Evolutionary conservation across 257 asterid genomes (phyloP).

Genomic region (Cordia subcordata): DNA sequence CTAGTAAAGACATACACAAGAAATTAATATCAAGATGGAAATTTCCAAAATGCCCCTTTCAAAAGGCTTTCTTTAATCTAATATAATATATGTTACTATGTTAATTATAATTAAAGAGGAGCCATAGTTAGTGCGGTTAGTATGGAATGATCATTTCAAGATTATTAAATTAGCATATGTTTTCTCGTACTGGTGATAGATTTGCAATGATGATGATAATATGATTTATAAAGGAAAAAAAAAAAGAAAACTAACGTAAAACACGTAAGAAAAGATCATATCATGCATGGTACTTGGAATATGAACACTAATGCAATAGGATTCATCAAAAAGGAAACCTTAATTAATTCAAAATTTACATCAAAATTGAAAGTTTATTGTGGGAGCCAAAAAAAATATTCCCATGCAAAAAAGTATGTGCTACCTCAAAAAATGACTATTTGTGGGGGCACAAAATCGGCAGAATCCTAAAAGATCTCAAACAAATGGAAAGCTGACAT

Average conservation of each 20-base stretch:
- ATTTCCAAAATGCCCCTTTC: conserved; percentile 34
- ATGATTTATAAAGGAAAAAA: conserved; percentile 9
- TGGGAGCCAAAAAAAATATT: conserved; percentile 16
- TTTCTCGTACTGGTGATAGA: conserved; percentile 40
- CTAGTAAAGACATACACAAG: conserved; percentile 51
- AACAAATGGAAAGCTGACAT: conserved; percentile 41
- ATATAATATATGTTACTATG: conserved; percentile 2
- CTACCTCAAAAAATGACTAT: conserved; percentile 34
- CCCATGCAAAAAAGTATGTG: conserved; percentile 20
- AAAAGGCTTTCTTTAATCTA: conserved; percentile 14
- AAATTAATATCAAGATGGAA: conserved; percentile 26
- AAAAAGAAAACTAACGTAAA: conserved; percentile 16
- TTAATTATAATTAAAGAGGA: neutral
- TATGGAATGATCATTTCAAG: neutral
- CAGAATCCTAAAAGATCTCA: conserved; percentile 47
- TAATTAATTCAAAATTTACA: conserved; percentile 21
- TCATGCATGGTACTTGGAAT: conserved; percentile 12
- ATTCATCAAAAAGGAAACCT: conserved; percentile 18
- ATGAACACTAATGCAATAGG: conserved; percentile 6
- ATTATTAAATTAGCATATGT: conserved; percentile 13
- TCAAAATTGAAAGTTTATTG: conserved; percentile 9
- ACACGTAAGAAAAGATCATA: conserved; percentile 6
- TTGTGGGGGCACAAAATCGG: conserved; percentile 49
- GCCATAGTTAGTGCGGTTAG: conserved; percentile 25
- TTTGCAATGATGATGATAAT: conserved; percentile 28